A percentile compares a stretch with the other conserved stretches of the same genome.
phyloP scores from a whole-genome alignment of 805 yeast genomes.

The Saturnispora besseyi region DNA sequence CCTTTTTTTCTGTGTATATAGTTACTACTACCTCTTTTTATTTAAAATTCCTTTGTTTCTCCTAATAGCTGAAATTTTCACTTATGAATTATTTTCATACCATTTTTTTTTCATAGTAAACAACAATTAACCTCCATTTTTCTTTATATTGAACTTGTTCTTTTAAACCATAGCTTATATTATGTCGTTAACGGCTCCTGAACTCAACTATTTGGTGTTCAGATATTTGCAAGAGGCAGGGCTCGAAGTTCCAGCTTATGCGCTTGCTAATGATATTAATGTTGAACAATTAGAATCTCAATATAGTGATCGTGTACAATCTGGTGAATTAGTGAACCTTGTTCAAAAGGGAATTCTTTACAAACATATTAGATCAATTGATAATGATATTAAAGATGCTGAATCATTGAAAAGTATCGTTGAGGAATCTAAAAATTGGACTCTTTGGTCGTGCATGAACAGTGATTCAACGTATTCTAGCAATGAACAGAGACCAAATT shows the following conservation, averaged over 20 bases:
- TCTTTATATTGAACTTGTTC: no score
- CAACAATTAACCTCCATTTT: no score
- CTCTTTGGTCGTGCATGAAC: background rate
- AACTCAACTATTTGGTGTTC: conserved; percentile 88
- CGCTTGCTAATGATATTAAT: conserved; percentile 66
- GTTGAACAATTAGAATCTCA: conserved; percentile 48
- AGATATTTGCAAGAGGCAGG: conserved; percentile 85
- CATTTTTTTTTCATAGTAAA: no score
- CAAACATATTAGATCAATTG: conserved; percentile 56
- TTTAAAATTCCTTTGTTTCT: background rate
- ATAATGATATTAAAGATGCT: background rate
- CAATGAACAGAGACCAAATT: background rate
- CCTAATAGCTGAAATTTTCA: no score
- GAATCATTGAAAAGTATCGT: background rate
- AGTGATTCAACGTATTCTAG: background rate
- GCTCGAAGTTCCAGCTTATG: conserved; percentile 65
- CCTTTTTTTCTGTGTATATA: background rate
- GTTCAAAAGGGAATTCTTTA: conserved; percentile 82
- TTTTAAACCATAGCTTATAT: conserved; percentile 8
- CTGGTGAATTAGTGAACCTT: conserved; percentile 72
- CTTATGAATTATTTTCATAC: no score
- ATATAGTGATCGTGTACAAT: conserved; percentile 46
- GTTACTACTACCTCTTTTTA: background rate
- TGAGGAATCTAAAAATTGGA: background rate
- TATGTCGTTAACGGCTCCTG: conserved; percentile 78